Conservation (phyloP, 2,329 filamentous ascomycete genomes). For the Fusarium abutilonis region DNA sequence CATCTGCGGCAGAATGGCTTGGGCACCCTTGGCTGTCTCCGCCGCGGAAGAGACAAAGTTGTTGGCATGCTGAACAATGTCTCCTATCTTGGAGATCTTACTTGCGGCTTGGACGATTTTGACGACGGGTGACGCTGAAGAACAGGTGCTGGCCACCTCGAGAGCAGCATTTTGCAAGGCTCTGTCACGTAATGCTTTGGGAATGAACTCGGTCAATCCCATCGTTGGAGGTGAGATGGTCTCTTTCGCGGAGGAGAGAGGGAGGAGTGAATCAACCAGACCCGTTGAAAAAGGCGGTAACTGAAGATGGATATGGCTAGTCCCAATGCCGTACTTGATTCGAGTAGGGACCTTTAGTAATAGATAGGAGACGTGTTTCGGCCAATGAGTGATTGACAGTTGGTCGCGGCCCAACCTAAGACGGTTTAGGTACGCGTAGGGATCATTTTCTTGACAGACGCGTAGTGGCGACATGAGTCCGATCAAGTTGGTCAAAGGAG, state of each 20-base stretch:
- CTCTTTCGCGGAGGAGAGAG: not conserved
- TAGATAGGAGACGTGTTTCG: not conserved
- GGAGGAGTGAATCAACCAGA: constrained; percentile 6
- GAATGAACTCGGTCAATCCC: constrained; percentile 27
- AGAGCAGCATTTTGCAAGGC: constrained; percentile 27
- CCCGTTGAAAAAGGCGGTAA: constrained; percentile 31
- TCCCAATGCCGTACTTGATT: constrained; percentile 2
- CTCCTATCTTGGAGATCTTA: constrained; percentile 42
- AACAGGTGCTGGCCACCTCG: constrained; percentile 27
- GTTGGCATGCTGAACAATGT: constrained; percentile 40
- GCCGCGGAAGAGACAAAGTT: constrained; percentile 38
- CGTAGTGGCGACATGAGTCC: not conserved
- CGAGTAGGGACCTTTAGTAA: not conserved
- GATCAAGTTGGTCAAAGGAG: not conserved
- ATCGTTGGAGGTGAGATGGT: constrained; percentile 14
- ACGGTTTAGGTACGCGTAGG: constrained; percentile 9
- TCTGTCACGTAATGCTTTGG: constrained; percentile 25
- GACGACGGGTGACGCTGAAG: constrained; percentile 30
- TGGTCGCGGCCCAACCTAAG: constrained; percentile 32
- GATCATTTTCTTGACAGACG: constrained; percentile 1
- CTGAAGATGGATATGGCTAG: constrained; percentile 26
- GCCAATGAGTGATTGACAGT: constrained; percentile 25
- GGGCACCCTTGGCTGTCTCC: constrained; percentile 35
- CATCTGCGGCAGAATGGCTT: constrained; percentile 47
- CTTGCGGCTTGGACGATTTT: constrained; percentile 44